Conservation (phyloP, 805 yeast genomes). For the Millerozyma miso region DNA sequence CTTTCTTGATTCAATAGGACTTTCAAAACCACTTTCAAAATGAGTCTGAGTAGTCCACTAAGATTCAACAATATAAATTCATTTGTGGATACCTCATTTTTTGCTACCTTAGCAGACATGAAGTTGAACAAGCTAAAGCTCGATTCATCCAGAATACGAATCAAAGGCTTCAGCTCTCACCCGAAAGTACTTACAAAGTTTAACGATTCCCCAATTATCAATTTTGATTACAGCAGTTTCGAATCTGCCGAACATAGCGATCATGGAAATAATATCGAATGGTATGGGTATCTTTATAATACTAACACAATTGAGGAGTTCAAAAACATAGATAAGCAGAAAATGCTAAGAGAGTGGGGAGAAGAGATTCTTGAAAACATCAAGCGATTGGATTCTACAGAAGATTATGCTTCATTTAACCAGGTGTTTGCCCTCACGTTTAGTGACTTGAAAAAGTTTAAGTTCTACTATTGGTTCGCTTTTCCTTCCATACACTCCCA, state of each 20-base stretch:
- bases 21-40: background rate
- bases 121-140: conserved; percentile 74
- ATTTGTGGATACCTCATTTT: conserved; percentile 83
- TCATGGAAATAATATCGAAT: conserved; percentile 12
- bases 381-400: conserved; percentile 28
- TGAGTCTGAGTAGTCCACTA: conserved; percentile 5
- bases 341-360: conserved; percentile 45
- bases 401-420: conserved; percentile 29
- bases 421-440: conserved; percentile 49
- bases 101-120: conserved; percentile 64
- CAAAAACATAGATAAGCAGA: conserved; percentile 60
- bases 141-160: conserved; percentile 41
- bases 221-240: conserved; percentile 32
- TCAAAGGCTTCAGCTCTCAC: conserved; percentile 43
- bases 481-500: conserved; percentile 60
- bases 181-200: conserved; percentile 31
- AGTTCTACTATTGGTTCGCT: conserved; percentile 86
- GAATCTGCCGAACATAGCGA: conserved; percentile 4
- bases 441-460: conserved; percentile 86
- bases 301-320: conserved; percentile 86
- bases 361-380: conserved; percentile 14
- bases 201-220: conserved; percentile 31
- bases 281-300: conserved; percentile 44
- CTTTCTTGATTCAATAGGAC: background rate
- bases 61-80: conserved; percentile 56